Evolutionary conservation across 2,329 filamentous ascomycete genomes (phyloP), one percentile per base, ranked within the genome.

Genomic region (Fusarium phyllophilum): DNA sequence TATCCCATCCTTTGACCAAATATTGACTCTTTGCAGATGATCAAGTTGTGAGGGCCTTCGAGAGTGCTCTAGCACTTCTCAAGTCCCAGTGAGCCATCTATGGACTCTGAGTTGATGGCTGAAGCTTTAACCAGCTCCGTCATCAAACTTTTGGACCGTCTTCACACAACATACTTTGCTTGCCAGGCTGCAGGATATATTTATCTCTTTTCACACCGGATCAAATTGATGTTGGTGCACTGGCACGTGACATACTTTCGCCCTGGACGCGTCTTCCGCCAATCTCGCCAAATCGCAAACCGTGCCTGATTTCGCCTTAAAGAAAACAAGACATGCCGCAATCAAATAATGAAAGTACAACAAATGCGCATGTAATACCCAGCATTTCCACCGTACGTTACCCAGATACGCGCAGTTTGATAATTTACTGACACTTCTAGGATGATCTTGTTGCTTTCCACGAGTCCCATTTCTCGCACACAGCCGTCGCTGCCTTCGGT

Each of bases 1-100:
- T 14, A 17, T 29, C 26, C 14, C 10, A 36, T 41, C 29, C 49
- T 46, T 26, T 61, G 31, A 29, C 39, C 12, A 33, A n/a, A 11
- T 51, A 66, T 72, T 81, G 74, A 78, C 68, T 15, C 26, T 61
- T 62, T 33, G 48, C 18, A 84, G 83, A 84, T 55, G 82, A 84
- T 39, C 87, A 91, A 76, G 90, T 92, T 62, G 88, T 92, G 15
- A 85, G 86, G 56, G 90, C 90, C 26, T 91, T 92, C 79, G 88
- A 91, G 78, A 90, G 86, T 76, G 90, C 90, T 33, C 79, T 92
- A 69, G 87, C 88, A 8, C 83, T 91, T 48, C 82, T 91, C 24
- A 80, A 78, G 70, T 82, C 82, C 10, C 82, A 78, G 41, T 83
- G 76, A 77, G 42, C 51, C 48, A 68, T 38, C 42, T 34, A 12